phyloP scores from a whole-genome alignment of 73 alveolate genomes.

The Effrenium voratum region DNA sequence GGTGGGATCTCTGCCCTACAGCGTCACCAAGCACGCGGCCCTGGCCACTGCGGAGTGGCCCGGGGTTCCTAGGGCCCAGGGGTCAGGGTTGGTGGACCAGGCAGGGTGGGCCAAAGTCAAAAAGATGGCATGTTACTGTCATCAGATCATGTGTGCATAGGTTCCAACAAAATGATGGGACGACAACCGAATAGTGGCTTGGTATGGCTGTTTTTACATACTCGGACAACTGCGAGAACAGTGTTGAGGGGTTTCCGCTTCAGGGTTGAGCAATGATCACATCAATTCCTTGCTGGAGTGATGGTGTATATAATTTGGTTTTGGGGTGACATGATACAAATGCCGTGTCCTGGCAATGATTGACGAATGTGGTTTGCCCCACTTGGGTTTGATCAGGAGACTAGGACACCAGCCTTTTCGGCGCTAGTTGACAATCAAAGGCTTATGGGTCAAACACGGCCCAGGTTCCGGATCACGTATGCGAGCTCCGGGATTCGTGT shows the following conservation, averaged over 20 bases:
- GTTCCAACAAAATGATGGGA: neutral
- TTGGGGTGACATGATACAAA: neutral
- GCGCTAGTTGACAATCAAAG: neutral
- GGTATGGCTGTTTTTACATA: neutral
- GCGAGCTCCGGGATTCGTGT: slow-evolving; percentile 54
- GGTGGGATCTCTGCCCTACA: slow-evolving; percentile 91
- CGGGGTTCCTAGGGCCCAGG: too few species aligned
- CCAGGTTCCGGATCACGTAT: slow-evolving; percentile 71
- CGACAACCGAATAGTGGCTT: neutral
- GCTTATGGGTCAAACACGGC: neutral
- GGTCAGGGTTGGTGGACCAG: too few species aligned
- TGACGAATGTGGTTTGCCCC: neutral
- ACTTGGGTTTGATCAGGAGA: neutral
- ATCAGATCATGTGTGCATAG: neutral
- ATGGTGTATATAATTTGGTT: too few species aligned
- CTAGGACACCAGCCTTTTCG: neutral
- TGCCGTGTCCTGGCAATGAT: neutral
- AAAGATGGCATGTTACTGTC: neutral
- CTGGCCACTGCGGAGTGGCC: slow-evolving; percentile 75
- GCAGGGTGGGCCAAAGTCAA: neutral
- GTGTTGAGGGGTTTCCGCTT: neutral
- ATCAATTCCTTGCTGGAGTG: too few species aligned
- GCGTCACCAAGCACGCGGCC: slow-evolving; percentile 87
- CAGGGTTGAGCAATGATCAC: too few species aligned
- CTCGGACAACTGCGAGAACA: neutral